Percentiles rank a stretch among this genome's conserved stretches.
Conservation (phyloP, 2,329 filamentous ascomycete species). For the Penicillium sp. region DNA sequence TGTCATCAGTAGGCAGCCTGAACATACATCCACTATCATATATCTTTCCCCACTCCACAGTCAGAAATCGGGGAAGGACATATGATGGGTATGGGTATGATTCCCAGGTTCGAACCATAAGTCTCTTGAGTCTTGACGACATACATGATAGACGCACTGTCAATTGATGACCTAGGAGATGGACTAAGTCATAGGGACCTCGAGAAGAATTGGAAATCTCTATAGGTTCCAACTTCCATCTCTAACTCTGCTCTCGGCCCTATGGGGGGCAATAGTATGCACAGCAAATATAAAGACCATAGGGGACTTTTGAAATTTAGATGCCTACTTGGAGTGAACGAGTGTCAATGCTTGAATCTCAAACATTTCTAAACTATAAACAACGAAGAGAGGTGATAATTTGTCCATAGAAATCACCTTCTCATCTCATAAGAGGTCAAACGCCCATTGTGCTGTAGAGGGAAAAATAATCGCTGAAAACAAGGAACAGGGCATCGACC, state of each 20-base stretch:
- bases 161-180: too few species aligned
- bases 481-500: constrained; percentile 18
- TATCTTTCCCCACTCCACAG: too few species aligned
- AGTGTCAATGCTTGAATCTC: constrained; percentile 1
- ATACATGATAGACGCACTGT: too few species aligned
- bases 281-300: not conserved
- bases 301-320: too few species aligned
- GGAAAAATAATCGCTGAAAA: constrained; percentile 21
- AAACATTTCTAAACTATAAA: constrained; percentile 1
- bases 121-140: too few species aligned
- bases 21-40: too few species aligned
- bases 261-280: not conserved
- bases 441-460: constrained; percentile 19
- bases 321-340: not conserved
- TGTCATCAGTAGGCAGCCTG: not conserved
- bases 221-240: too few species aligned
- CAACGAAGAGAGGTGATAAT: constrained; percentile 2
- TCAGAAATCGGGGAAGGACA: too few species aligned
- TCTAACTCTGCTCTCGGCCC: not conserved
- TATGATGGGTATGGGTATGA: too few species aligned
- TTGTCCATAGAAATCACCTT: constrained; percentile 11
- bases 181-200: too few species aligned
- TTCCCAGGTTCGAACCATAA: too few species aligned
- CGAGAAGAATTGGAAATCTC: too few species aligned
- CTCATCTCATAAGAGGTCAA: constrained; percentile 14